Percentiles rank a stretch among this genome's conserved stretches.
Conservation (phyloP, 2,329 filamentous ascomycete genomes). For the Nemania sp. region DNA sequence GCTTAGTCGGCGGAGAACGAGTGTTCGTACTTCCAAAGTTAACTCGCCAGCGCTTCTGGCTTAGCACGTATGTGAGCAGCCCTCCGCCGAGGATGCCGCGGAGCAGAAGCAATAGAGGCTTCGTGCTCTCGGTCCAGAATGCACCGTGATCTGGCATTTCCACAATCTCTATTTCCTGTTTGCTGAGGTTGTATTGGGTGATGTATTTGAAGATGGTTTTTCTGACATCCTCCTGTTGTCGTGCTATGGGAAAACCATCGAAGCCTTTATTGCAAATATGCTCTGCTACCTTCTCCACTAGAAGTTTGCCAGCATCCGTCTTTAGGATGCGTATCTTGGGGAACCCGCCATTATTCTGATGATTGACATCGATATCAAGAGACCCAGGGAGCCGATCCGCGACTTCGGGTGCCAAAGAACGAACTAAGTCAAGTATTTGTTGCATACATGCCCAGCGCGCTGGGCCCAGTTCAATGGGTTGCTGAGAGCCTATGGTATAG, state of each 20-base stretch:
- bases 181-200: slow-evolving; percentile 36
- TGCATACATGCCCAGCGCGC: slow-evolving; percentile 61
- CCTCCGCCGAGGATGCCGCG: slow-evolving; percentile 60
- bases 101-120: slow-evolving; percentile 49
- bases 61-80: slow-evolving; percentile 56
- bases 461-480: slow-evolving; percentile 54
- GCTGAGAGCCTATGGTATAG: slow-evolving; percentile 62
- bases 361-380: slow-evolving; percentile 45
- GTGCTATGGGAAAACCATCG: slow-evolving; percentile 46
- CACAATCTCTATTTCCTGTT: slow-evolving; percentile 40
- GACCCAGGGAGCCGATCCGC: slow-evolving; percentile 40
- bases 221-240: slow-evolving; percentile 39
- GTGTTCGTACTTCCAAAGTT: slow-evolving; percentile 60
- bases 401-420: slow-evolving; percentile 36
- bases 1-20: slow-evolving; percentile 46
- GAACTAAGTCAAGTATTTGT: slow-evolving; percentile 51
- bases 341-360: slow-evolving; percentile 42
- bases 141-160: slow-evolving; percentile 37
- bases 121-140: slow-evolving; percentile 43
- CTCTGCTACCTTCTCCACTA: slow-evolving; percentile 42
- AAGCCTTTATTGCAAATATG: slow-evolving; percentile 50
- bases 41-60: slow-evolving; percentile 65
- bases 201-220: slow-evolving; percentile 50
- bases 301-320: slow-evolving; percentile 30
- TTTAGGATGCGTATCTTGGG: slow-evolving; percentile 54